Percentiles rank a stretch among this genome's conserved stretches.
These are phyloP conservation scores for Pachysolen tannophilus DNA, from an alignment of 805 yeast species.

Conservation along the genomic window DNA sequence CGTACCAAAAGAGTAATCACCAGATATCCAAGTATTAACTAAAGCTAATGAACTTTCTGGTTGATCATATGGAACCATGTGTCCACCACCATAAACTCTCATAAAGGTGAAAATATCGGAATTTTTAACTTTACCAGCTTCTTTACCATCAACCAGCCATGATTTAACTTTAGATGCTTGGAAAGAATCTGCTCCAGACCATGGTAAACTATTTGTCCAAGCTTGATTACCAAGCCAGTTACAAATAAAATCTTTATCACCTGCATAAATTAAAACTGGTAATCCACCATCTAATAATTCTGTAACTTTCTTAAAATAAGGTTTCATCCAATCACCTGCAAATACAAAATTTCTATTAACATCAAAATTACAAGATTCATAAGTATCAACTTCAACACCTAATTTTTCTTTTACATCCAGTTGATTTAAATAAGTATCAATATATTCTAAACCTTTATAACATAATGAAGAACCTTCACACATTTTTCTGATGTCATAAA, in stretches of 20 bases:
- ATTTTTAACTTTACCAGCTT: constrained; percentile 71
- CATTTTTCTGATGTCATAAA: constrained; percentile 51
- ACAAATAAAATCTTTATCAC: constrained; percentile 88
- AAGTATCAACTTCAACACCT: constrained; percentile 46
- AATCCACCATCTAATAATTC: constrained; percentile 56
- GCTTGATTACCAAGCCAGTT: constrained; percentile 89
- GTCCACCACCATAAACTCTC: constrained; percentile 78
- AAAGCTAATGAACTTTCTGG: constrained; percentile 64
- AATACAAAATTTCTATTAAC: constrained; percentile 41
- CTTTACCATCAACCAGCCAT: constrained; percentile 23
- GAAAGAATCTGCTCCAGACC: constrained; percentile 51
- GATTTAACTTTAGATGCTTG: constrained; percentile 19
- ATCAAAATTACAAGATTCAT: constrained; percentile 42
- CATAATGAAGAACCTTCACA: constrained; percentile 48
- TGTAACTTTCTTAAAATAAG: constrained; percentile 50
- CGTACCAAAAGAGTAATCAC: constrained; percentile 32
- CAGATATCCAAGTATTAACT: constrained; percentile 69
- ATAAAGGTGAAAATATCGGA: constrained; percentile 65
- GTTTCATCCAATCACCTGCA: constrained; percentile 61
- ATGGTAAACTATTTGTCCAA: constrained; percentile 64
- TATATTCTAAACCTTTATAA: constrained; percentile 40
- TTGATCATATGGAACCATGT: constrained; percentile 88
- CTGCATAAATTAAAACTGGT: constrained; percentile 88
- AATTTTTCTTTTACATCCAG: constrained; percentile 44
- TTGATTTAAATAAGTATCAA: constrained; percentile 45